Evolutionary conservation across 371 early-diverging fungal genomes (phyloP).

Genomic region (Enterocytospora artemiae): DNA sequence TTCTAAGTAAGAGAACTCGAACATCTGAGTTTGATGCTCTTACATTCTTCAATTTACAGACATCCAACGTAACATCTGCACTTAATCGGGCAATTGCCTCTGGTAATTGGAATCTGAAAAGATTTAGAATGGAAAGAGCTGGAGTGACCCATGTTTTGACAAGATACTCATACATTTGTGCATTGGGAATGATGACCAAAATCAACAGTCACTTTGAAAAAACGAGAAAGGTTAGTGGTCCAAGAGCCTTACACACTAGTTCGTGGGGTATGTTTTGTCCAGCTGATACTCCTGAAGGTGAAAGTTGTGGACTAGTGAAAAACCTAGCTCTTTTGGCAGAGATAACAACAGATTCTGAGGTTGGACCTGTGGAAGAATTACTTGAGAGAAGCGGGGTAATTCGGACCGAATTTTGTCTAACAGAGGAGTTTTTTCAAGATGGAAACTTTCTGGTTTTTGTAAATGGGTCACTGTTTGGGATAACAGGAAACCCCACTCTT

Average conservation of each 20-base stretch:
- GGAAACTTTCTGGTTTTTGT: conserved; percentile 70
- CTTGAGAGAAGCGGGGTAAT: conserved; percentile 64
- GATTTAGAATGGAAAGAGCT: conserved; percentile 99
- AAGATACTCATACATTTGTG: conserved; percentile 84
- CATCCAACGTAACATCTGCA: conserved; percentile 79
- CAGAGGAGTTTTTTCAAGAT: conserved; percentile 67
- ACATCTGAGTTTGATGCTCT: conserved; percentile 83
- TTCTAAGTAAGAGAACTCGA: conserved; percentile 76
- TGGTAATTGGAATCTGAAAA: conserved; percentile 96
- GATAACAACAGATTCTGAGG: conserved; percentile 85
- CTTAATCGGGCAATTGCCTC: conserved; percentile 88
- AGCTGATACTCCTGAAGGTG: conserved; percentile 98
- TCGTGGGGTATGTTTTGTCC: conserved; percentile 98
- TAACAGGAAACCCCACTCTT: conserved; percentile 66
- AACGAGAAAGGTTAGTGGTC: conserved; percentile 95
- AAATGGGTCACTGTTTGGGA: conserved; percentile 78
- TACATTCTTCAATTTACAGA: conserved; percentile 70
- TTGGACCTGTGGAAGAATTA: conserved; percentile 62
- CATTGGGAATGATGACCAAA: conserved; percentile 97
- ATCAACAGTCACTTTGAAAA: conserved; percentile 98
- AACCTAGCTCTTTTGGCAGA: conserved; percentile 95
- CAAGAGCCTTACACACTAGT: conserved; percentile 87
- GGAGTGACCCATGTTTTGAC: conserved; percentile 95
- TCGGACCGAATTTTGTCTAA: conserved; percentile 67
- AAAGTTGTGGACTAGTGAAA: conserved; percentile 97